Conservation (phyloP, 2,329 filamentous ascomycete genomes). For the Arthroderma sp. region DNA sequence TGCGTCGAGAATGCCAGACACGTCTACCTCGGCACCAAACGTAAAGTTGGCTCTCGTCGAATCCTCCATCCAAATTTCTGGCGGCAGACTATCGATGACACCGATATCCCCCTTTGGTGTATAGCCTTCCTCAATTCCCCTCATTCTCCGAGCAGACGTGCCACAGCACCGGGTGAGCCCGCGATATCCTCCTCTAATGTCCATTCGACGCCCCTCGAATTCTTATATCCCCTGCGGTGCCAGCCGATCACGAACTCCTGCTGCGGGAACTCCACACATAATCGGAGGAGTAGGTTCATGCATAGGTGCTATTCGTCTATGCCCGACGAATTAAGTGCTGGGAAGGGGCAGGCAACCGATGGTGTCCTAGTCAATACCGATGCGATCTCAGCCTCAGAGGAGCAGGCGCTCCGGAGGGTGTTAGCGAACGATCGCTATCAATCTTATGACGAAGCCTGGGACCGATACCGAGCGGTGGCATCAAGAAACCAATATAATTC, state of each 20-base stretch:
- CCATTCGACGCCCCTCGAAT: slow-evolving; percentile 19
- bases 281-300: slow-evolving; percentile 10
- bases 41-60: slow-evolving; percentile 23
- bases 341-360: background rate
- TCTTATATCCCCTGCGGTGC: slow-evolving; percentile 24
- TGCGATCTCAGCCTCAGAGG: background rate
- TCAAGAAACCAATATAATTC: slow-evolving; percentile 16
- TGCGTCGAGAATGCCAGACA: slow-evolving; percentile 37
- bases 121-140: slow-evolving; percentile 18
- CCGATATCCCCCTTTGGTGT: slow-evolving; percentile 23
- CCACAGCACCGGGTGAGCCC: background rate
- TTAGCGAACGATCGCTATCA: slow-evolving; percentile 3
- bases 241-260: no score
- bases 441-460: slow-evolving; percentile 30
- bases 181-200: background rate
- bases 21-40: slow-evolving; percentile 29
- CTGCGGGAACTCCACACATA: no score
- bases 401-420: slow-evolving; percentile 3
- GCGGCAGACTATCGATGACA: slow-evolving; percentile 18
- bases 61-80: slow-evolving; percentile 25
- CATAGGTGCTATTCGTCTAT: slow-evolving; percentile 12
- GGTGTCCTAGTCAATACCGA: background rate
- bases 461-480: slow-evolving; percentile 23
- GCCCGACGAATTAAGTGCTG: background rate
- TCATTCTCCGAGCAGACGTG: background rate